A percentile compares a stretch with the other conserved stretches of the same genome.
These are phyloP conservation scores for Quercus phellos DNA, from an alignment of 331 rosid genomes.

Conservation along the genomic window DNA sequence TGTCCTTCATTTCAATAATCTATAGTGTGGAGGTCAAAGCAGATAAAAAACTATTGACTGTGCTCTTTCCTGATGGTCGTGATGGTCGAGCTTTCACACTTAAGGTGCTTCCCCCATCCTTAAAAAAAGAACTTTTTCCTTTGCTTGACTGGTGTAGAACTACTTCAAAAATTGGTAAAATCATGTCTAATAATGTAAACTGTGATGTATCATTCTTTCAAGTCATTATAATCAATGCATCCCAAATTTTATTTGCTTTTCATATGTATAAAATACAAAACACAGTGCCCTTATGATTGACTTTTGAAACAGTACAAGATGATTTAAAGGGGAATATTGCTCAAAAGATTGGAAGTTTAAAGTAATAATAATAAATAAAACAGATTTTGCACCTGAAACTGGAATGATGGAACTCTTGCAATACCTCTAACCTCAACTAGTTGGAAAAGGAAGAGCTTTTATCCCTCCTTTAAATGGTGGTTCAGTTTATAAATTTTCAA, in stretches of 20 bases:
- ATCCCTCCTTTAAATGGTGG: neutral
- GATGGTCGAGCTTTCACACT: constrained; percentile 97
- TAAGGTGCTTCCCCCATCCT: constrained; percentile 50
- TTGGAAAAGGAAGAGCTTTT: too few species aligned
- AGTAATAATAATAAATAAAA: neutral
- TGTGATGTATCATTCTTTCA: neutral
- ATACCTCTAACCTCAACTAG: neutral
- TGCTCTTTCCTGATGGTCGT: constrained; percentile 88
- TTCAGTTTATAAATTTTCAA: neutral
- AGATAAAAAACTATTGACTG: constrained; percentile 93
- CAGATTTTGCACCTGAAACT: neutral
- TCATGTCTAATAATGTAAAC: neutral
- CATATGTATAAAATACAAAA: neutral
- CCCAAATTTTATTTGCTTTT: neutral
- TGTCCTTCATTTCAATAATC: constrained; percentile 25
- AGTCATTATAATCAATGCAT: neutral
- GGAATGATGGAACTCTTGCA: neutral
- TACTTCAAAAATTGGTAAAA: neutral
- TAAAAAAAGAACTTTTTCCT: neutral
- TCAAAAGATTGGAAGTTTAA: neutral
- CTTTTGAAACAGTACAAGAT: neutral
- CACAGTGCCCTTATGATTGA: neutral
- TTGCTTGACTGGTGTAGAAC: neutral
- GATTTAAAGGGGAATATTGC: neutral
- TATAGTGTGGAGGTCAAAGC: constrained; percentile 86